Evolutionary conservation across 1,139 yeast genomes (phyloP).

Genomic region (Blastobotrys niveus): DNA sequence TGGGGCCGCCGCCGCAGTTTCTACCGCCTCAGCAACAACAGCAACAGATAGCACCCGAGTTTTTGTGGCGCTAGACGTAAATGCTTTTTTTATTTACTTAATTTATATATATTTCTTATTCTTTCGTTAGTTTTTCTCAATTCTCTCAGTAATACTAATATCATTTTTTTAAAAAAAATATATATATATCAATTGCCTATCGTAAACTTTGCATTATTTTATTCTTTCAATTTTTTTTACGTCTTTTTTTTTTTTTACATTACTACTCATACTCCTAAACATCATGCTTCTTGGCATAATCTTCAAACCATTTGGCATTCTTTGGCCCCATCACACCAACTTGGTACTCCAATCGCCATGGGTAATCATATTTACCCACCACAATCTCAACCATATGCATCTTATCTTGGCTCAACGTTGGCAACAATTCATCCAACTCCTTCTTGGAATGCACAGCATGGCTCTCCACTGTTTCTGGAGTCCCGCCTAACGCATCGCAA

Average conservation of each 20-base stretch:
- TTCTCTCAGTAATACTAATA: too few relatives aligned
- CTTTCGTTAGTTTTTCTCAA: slow-evolving; percentile 11
- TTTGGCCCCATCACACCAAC: slow-evolving; percentile 27
- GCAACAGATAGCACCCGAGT: slow-evolving; percentile 1
- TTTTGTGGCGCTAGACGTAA: slow-evolving; percentile 1
- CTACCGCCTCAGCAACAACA: not conserved
- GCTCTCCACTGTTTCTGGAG: slow-evolving; percentile 32
- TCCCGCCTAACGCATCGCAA: slow-evolving; percentile 64
- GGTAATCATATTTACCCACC: slow-evolving; percentile 56
- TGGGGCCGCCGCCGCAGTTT: not conserved
- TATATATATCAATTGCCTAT: not conserved
- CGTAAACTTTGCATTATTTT: not conserved
- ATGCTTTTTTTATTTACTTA: slow-evolving; percentile 7
- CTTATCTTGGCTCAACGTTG: slow-evolving; percentile 34
- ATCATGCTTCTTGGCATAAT: slow-evolving; percentile 23
- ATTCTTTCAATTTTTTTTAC: not conserved
- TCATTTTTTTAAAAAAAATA: too few relatives aligned
- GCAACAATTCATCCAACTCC: slow-evolving; percentile 35
- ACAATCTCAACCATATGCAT: slow-evolving; percentile 54
- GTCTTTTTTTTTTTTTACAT: not conserved
- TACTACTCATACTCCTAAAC: not conserved
- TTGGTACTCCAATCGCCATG: slow-evolving; percentile 44
- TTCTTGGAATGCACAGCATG: slow-evolving; percentile 25
- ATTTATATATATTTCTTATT: slow-evolving; percentile 12
- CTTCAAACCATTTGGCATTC: slow-evolving; percentile 24